These are phyloP conservation scores for Sechiopsis laciniata DNA, from an alignment of 306 rosid species.

Conservation along the genomic window DNA sequence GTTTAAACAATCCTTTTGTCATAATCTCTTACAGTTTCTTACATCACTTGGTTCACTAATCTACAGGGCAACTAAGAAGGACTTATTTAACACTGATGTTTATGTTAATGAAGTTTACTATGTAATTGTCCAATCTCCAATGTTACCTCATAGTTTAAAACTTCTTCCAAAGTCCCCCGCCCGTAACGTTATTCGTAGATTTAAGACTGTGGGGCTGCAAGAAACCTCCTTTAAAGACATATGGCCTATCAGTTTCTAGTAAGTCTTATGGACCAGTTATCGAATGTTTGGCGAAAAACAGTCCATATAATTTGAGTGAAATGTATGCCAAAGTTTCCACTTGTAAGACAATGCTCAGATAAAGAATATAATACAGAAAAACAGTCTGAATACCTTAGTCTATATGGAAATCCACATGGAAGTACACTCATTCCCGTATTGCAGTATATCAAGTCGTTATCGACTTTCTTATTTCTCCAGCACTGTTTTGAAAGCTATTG, in stretches of 20 bases:
- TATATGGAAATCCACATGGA: constrained; percentile 3
- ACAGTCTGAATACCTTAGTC: neutral
- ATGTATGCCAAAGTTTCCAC: neutral
- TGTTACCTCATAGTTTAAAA: too few species aligned
- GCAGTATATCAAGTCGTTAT: neutral
- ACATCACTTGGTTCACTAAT: neutral
- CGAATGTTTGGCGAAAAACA: neutral
- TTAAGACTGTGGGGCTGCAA: too few species aligned
- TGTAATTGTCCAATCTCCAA: too few species aligned
- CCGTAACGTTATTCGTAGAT: too few species aligned
- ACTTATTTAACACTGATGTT: neutral
- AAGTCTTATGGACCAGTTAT: neutral
- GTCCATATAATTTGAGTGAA: neutral
- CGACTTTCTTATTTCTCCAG: neutral
- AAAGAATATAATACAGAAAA: neutral
- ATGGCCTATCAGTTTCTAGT: constrained; percentile 6
- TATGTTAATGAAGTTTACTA: too few species aligned
- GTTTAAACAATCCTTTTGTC: neutral
- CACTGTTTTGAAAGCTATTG: neutral
- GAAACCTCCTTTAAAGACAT: constrained; percentile 1
- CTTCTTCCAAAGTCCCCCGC: too few species aligned
- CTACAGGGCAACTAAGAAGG: neutral
- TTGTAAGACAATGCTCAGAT: too few species aligned
- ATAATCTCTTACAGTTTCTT: neutral
- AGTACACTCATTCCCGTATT: neutral